phyloP scores from a whole-genome alignment of 1,139 yeast genomes.

The Nakaseomyces kungkrabaensis region DNA sequence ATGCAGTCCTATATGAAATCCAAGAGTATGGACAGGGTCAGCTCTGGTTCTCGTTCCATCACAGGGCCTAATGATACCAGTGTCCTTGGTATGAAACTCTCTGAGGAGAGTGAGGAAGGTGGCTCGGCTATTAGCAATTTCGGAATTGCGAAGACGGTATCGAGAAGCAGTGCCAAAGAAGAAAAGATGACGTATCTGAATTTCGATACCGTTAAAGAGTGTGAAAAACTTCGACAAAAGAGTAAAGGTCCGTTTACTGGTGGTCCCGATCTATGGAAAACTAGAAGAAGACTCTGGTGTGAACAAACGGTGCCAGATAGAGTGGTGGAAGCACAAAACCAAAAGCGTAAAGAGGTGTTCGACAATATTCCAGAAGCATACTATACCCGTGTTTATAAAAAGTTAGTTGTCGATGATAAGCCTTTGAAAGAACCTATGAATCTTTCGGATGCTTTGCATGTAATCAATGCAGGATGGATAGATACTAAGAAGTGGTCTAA shows the following conservation, averaged over 20 bases:
- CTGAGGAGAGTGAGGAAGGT: constrained; percentile 15
- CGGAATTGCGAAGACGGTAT: constrained; percentile 13
- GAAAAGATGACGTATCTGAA: constrained; percentile 19
- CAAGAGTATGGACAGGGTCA: constrained; percentile 12
- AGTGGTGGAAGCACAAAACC: constrained; percentile 13
- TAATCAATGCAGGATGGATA: constrained; percentile 63
- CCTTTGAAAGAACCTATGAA: constrained; percentile 49
- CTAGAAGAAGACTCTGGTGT: constrained; percentile 52
- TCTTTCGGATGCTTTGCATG: constrained; percentile 47
- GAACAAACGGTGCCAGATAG: constrained; percentile 25
- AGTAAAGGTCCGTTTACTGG: constrained; percentile 27
- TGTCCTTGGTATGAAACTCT: constrained; percentile 12
- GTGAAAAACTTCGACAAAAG: constrained; percentile 23
- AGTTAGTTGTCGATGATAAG: constrained; percentile 49
- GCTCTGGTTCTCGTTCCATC: constrained; percentile 13
- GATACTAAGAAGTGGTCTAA: constrained; percentile 54
- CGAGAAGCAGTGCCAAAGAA: constrained; percentile 6
- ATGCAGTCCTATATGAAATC: neutral
- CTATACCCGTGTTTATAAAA: constrained; percentile 46
- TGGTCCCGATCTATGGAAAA: constrained; percentile 52
- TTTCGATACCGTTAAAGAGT: constrained; percentile 28
- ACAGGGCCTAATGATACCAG: constrained; percentile 1
- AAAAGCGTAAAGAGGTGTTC: constrained; percentile 15
- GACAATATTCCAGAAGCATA: constrained; percentile 33
- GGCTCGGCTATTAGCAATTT: constrained; percentile 8